Base-by-base conservation (phyloP, 208 protist species). In the Trypanosoma platydactyli region DNA sequence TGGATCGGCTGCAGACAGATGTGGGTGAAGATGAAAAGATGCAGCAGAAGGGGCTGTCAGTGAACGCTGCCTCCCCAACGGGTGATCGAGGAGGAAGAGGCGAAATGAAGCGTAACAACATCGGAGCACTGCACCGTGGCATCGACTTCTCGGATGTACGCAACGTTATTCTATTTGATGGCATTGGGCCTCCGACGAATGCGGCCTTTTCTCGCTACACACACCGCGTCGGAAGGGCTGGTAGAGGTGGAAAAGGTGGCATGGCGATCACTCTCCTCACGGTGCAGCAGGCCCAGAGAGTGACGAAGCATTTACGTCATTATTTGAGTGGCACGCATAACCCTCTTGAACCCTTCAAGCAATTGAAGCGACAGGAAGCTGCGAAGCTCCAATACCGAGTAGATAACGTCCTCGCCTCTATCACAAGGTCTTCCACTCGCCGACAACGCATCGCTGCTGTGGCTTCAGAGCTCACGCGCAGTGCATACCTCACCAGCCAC, bases 101-200 rank as follows among this genome's bases (percentile, higher is more conserved):
- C 38, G 33, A 15, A 35, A 67, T 1, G 13, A 20, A 70, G 46
- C 49, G 44, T 35, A 53, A 70, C 18, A 64, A 74, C 29, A 48
- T 76, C 56, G 91, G 81, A 1, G 81, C 86, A 9, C 73, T 99
- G 11, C 88, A 97, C 30, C 94, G 97, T 58, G 97, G 97, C 65
- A 92, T 99, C 61, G 98, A 99, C 81, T 99, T 99, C 73, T 66
- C 83, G 33, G 86, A 98, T 71, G 97, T 99, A 7, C 81, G 84
- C 53, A 97, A 95, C 65, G 94, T 99, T 13, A 86, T 99, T 66
- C 89, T 99, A 42, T 98, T 99, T 68, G 96, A 99, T 82, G 90
- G 98, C n/a, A 90, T 98, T 25, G 63, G 83, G 49, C 79, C 89
- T n/a, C 45, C 84, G 35, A 86, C 88, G n/a, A 74, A 79, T 1